Conservation (phyloP, 495 filamentous ascomycete genomes). For the Chaetomium tenue region DNA sequence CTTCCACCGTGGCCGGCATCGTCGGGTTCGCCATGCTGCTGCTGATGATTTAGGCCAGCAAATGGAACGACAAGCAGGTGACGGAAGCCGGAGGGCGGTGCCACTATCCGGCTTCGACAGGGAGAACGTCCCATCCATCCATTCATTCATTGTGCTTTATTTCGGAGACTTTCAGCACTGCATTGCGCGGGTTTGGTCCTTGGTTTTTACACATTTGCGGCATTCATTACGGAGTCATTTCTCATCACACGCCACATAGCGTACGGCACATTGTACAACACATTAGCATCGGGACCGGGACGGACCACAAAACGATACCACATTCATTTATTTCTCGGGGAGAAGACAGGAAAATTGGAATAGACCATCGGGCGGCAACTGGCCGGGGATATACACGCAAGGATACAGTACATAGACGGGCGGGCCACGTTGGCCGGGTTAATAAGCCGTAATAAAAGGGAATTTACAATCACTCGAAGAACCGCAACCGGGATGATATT, state of each 20-base stretch:
- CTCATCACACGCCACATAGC: neutral
- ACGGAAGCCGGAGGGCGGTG: neutral
- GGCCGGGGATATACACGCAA: neutral
- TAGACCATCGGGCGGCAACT: constrained; percentile 4
- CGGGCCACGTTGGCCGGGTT: neutral
- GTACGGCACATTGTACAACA: constrained; percentile 8
- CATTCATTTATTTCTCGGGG: constrained; percentile 13
- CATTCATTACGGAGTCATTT: constrained; percentile 12
- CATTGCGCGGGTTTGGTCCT: constrained; percentile 18
- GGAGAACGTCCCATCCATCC: neutral
- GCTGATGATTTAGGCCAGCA: neutral
- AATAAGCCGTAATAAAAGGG: neutral
- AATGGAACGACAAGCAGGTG: neutral
- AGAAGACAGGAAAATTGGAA: neutral
- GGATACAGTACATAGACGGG: constrained; percentile 15
- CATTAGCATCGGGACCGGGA: constrained; percentile 9
- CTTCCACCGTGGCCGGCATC: constrained; percentile 33
- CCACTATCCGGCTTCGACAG: neutral
- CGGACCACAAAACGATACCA: constrained; percentile 13
- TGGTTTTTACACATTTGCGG: constrained; percentile 4
- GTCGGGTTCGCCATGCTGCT: constrained; percentile 30
- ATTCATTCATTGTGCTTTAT: constrained; percentile 17
- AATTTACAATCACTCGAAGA: neutral
- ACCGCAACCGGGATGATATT: neutral
- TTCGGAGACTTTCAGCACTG: neutral